These are phyloP conservation scores for Penicillium waksmanii DNA, from an alignment of 495 filamentous ascomycete species.

Conservation along the genomic window DNA sequence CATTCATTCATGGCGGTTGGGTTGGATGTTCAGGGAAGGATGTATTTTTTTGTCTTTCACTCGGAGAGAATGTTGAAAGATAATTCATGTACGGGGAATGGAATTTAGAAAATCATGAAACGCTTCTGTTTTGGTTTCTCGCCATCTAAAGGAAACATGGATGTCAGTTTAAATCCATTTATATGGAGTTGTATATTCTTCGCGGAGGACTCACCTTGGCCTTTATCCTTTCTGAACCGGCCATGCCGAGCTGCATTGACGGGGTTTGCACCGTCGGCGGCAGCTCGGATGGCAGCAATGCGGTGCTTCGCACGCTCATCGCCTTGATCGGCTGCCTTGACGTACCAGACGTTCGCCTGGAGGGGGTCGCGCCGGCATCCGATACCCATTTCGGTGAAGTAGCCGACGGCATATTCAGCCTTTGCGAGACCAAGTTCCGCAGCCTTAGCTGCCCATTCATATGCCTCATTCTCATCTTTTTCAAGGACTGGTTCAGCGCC, in stretches of 20 bases:
- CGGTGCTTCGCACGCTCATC: constrained; percentile 87
- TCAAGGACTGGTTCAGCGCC: constrained; percentile 91
- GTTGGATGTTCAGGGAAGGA: neutral
- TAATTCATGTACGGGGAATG: neutral
- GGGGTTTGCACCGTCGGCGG: constrained; percentile 72
- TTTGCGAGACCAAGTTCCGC: constrained; percentile 85
- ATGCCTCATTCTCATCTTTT: constrained; percentile 94
- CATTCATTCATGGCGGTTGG: neutral
- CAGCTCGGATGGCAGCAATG: constrained; percentile 81
- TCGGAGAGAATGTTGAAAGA: neutral
- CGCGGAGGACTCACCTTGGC: constrained; percentile 17
- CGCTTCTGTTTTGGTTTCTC: constrained; percentile 37
- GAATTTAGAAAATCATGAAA: constrained; percentile 37
- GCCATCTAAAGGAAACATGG: constrained; percentile 12
- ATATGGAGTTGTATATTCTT: neutral
- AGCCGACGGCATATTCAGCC: constrained; percentile 92
- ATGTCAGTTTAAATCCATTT: neutral
- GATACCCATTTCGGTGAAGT: constrained; percentile 98
- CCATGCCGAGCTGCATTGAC: constrained; percentile 27
- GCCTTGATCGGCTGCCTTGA: constrained; percentile 89
- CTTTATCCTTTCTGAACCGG: constrained; percentile 18
- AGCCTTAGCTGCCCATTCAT: constrained; percentile 90
- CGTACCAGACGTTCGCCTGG: constrained; percentile 98
- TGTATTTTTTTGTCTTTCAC: too few relatives aligned
- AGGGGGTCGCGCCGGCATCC: constrained; percentile 90